Evolutionary conservation across 805 yeast species (phyloP), one percentile per base, ranked within the genome.

Genomic region (Pichia pseudocactophila): DNA sequence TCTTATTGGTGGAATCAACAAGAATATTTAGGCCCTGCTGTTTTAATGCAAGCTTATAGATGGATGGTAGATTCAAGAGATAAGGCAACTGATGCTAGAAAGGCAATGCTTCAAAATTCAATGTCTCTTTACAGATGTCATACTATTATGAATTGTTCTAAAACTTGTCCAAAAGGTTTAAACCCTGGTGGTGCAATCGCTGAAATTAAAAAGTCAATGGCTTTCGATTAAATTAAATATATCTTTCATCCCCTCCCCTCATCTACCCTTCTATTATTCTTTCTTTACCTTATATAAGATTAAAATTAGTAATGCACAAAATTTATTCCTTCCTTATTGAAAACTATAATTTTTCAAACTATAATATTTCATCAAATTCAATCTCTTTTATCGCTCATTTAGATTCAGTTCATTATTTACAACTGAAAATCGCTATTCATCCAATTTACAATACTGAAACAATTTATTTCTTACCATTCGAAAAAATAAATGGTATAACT

Each of bases 1-100:
- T 89, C 97, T 3, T 92, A 92, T 76, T 92, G 98, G 98, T 92
- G 98, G 98, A 92, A 92, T 71, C 96, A 87, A 71, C 95, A 89
- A 69, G 95, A 92, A 73, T 92, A 92, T 69, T 72, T 92, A 56
- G 98, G 98, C 44, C 98, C 98, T 20, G 98, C 98, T 26, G 97
- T 92, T 42, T 76, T 92, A 65, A 85, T 92, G 96, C 98, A 92
- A 74, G 97, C 97, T 43, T 92, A 80, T 76, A 82, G 98, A 73
- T 92, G 98, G 98, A 80, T 92, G 74, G 78, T 88, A 48, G 98
- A 92, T 68, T 82, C 95, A 34, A 82, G 98, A 73, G 98, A 92
- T 69, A 82, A 87, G 66, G 96, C 96, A 42, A 73, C 86, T 35
- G 70, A 66, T 48, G 57, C 71, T 53, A 87, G 98, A 75, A 84